Evolutionary conservation across 2,329 filamentous ascomycete species (phyloP).

Genomic region (Calonectria pauciramosa): DNA sequence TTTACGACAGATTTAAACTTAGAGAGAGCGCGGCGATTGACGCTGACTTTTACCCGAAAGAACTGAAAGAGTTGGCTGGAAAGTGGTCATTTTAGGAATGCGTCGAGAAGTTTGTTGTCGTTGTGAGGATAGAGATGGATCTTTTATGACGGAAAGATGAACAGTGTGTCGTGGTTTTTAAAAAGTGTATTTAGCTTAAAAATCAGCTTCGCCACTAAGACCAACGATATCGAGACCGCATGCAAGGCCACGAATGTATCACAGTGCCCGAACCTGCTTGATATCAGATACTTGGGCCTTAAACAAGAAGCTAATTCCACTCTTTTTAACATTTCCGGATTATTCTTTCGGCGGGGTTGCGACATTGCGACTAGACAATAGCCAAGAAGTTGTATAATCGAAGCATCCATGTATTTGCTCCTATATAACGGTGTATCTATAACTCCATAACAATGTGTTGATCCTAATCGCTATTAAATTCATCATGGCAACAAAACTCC

Average conservation of each 20-base stretch:
- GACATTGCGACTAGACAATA: not conserved
- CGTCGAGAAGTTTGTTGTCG: not conserved
- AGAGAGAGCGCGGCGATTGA: slow-evolving; percentile 28
- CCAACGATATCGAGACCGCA: no score
- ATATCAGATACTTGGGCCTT: no score
- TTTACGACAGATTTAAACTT: slow-evolving; percentile 26
- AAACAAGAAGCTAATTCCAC: no score
- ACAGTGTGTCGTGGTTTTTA: not conserved
- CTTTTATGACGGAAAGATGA: not conserved
- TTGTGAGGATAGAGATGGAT: not conserved
- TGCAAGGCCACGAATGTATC: no score
- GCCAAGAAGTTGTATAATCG: not conserved
- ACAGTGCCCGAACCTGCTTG: no score
- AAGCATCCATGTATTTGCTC: not conserved
- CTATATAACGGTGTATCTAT: not conserved
- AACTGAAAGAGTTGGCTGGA: slow-evolving; percentile 23
- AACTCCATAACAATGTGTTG: not conserved
- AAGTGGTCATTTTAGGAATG: slow-evolving; percentile 41
- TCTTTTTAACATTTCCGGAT: not conserved
- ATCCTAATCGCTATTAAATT: not conserved
- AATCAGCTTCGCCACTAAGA: not conserved
- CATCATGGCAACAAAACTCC: not conserved
- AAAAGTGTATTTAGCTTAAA: not conserved
- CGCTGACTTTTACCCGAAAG: slow-evolving; percentile 21
- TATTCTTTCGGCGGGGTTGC: not conserved